Evolutionary conservation across 768 basidiomycete genomes (phyloP).

Genomic region (Termitomyces sp.): DNA sequence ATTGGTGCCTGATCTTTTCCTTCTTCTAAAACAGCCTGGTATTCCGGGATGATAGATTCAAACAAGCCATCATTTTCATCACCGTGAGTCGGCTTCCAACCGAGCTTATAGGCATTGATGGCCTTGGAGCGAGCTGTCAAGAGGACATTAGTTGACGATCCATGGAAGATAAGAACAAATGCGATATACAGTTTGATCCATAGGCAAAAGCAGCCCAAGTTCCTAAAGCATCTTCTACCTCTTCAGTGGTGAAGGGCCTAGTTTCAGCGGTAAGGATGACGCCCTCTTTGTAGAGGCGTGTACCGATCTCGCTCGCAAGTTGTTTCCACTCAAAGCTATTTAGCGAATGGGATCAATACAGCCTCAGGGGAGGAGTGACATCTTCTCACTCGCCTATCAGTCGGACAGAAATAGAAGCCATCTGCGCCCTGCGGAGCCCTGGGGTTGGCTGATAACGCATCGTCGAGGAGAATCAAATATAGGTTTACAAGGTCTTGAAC

Average conservation of each 20-base stretch:
- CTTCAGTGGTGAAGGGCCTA: conserved; percentile 4
- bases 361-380: background rate
- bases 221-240: conserved; percentile 7
- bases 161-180: background rate
- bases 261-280: conserved; percentile 9
- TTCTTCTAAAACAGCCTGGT: conserved; percentile 10
- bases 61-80: conserved; percentile 11
- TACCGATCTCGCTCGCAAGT: conserved; percentile 12
- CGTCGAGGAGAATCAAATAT: conserved; percentile 9
- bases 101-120: conserved; percentile 9
- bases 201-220: conserved; percentile 12
- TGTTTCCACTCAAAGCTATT: conserved; percentile 11
- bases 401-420: conserved; percentile 13
- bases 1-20: conserved; percentile 11
- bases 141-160: background rate
- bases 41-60: conserved; percentile 12
- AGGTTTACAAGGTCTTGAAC: conserved; percentile 10
- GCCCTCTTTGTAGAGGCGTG: conserved; percentile 8
- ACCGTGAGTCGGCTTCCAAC: conserved; percentile 12
- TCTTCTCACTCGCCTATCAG: conserved; percentile 7
- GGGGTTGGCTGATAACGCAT: conserved; percentile 5
- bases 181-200: conserved; percentile 10
- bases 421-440: conserved; percentile 9
- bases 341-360: background rate
- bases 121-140: conserved; percentile 10